A percentile compares a stretch with the other conserved stretches of the same genome.
phyloP scores from a whole-genome alignment of 2,329 filamentous ascomycete genomes.

The Penicillium nordicum region DNA sequence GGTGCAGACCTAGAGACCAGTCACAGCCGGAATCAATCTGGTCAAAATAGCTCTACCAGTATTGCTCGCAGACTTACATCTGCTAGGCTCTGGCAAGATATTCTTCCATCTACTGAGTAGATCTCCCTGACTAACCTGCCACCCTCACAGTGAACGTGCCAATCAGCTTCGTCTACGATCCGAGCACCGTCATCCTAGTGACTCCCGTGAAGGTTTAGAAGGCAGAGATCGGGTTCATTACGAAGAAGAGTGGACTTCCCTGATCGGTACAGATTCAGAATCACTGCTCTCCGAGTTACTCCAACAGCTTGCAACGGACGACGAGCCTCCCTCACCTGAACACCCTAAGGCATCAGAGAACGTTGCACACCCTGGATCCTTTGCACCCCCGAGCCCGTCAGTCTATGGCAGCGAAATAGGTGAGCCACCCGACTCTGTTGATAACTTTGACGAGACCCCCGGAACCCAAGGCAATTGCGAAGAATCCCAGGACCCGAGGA shows the following conservation, averaged over 20 bases:
- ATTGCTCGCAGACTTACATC: background rate
- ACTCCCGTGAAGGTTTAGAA: background rate
- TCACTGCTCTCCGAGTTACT: background rate
- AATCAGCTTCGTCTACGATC: background rate
- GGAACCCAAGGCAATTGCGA: background rate
- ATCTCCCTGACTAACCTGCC: background rate
- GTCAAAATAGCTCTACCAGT: background rate
- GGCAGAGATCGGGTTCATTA: background rate
- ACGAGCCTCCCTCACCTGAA: background rate
- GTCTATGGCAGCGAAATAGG: conserved; percentile 3
- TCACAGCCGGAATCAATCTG: background rate
- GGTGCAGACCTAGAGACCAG: background rate
- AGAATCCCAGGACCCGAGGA: background rate
- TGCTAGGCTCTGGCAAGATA: background rate
- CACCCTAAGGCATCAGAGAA: background rate
- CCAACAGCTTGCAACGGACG: background rate
- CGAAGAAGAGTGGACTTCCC: conserved; percentile 1
- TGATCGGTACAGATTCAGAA: background rate
- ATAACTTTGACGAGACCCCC: background rate
- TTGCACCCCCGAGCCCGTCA: background rate
- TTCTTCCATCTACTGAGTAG: background rate
- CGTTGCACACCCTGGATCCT: background rate
- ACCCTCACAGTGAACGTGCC: background rate
- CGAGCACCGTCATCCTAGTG: background rate
- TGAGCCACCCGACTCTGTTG: background rate